phyloP scores from a whole-genome alignment of 495 filamentous ascomycete species.

The Polyplosphaeria fusca region DNA sequence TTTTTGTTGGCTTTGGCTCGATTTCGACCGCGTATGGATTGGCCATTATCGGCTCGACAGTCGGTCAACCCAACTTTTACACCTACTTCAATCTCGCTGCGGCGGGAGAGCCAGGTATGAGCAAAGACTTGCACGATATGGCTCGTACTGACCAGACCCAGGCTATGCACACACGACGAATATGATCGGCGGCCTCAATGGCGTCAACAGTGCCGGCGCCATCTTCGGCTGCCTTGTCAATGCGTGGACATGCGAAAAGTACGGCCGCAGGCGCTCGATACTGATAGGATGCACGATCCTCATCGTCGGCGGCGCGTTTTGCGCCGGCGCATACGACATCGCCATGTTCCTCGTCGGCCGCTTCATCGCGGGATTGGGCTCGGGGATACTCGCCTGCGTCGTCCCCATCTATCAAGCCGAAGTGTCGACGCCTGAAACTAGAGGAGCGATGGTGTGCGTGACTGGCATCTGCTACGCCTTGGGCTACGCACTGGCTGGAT shows the following conservation, averaged over 20 bases:
- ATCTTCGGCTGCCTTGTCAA: slow-evolving; percentile 46
- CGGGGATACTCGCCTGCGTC: slow-evolving; percentile 47
- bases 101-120: slow-evolving; percentile 27
- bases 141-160: slow-evolving; percentile 2
- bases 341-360: slow-evolving; percentile 52
- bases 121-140: background rate
- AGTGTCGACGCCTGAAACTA: slow-evolving; percentile 41
- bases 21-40: slow-evolving; percentile 49
- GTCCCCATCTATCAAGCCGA: slow-evolving; percentile 50
- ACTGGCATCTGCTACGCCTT: slow-evolving; percentile 41
- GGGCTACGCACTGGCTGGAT: slow-evolving; percentile 46
- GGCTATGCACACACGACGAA: slow-evolving; percentile 50
- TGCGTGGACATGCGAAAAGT: slow-evolving; percentile 47
- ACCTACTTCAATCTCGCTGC: slow-evolving; percentile 31
- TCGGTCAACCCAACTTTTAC: slow-evolving; percentile 51
- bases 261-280: slow-evolving; percentile 47
- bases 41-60: slow-evolving; percentile 51
- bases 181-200: slow-evolving; percentile 50
- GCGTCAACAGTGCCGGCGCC: slow-evolving; percentile 49
- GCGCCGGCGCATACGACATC: slow-evolving; percentile 43
- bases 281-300: slow-evolving; percentile 47
- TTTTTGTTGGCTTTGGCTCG: slow-evolving; percentile 36
- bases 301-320: slow-evolving; percentile 48
- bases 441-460: slow-evolving; percentile 42
- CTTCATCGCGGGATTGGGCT: slow-evolving; percentile 49